Percentiles rank a stretch among this genome's conserved stretches.
phyloP scores from a whole-genome alignment of 257 asterid species.

The Petunia secreta region DNA sequence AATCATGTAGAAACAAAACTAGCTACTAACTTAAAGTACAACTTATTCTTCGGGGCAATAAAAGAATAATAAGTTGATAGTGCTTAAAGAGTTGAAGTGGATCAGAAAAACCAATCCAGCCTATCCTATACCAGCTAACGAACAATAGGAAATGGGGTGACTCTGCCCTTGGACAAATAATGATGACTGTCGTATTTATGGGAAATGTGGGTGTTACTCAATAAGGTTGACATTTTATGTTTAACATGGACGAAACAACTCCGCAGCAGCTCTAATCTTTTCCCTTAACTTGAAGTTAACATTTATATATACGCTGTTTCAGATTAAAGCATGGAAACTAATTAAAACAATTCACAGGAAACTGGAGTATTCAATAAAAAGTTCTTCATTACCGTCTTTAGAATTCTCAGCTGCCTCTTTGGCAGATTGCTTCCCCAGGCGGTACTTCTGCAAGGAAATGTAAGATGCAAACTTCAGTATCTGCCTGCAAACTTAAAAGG shows the following conservation, averaged over 20 bases:
- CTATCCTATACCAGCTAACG: not conserved
- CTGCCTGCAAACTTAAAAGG: not conserved
- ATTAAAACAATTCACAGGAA: not conserved
- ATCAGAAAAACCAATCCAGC: not conserved
- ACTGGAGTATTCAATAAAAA: not conserved
- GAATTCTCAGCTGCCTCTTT: conserved; percentile 77
- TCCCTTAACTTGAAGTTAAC: not conserved
- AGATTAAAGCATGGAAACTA: not conserved
- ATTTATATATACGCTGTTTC: not conserved
- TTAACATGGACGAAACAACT: not conserved
- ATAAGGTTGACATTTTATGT: not conserved
- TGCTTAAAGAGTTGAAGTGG: not conserved
- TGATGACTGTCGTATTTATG: not conserved
- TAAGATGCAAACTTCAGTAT: not conserved
- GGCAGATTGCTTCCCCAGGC: conserved; percentile 80
- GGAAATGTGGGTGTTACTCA: not conserved
- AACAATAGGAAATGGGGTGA: not conserved
- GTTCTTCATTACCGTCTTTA: conserved; percentile 64
- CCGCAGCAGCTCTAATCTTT: not conserved
- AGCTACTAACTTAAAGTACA: not conserved
- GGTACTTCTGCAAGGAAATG: conserved; percentile 68
- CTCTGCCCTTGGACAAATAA: not conserved
- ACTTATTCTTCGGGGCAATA: not conserved
- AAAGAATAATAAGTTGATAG: not conserved
- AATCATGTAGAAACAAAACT: not conserved